Base-by-base conservation (phyloP, 2,329 filamentous ascomycete genomes). In the Monilinia laxa region DNA sequence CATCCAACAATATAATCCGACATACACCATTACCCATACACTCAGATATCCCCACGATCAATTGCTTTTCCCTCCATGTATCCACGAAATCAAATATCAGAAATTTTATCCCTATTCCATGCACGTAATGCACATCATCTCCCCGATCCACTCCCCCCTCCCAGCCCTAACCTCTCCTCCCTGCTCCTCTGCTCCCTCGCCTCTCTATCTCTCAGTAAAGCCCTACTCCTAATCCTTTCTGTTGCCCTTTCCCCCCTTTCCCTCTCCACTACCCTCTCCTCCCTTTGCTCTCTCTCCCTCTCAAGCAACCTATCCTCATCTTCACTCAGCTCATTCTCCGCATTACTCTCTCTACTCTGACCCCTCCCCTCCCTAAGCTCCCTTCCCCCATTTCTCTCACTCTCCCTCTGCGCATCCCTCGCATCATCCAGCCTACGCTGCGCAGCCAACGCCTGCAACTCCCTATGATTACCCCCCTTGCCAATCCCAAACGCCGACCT, bases 121-220 rank as follows among this genome's bases (percentile, higher is more conserved):
- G 4, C n/a, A n/a, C 9, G 18, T 5, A 20, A 4, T n/a, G 18
- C 10, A 20, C 9, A 62, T 62, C 5, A 62, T 38, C 58, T 62
- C 20, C 58, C 58, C 4, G 20, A 38, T 5, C 20, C 45, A 25
- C 20, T 69, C 68, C 66, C 63, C 65, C 70, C 66, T 58, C 67
- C 70, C 55, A 78, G 63, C 7, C 78, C 77, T 40, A 79, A 70
- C 67, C 78, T 75, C 69, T 79, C 78, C 42, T 78, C 77, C 66
- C 77, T 54, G 47, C 49, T 66, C 64, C 45, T 75, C 23, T 74
- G 73, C 68, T 73, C 75, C 54, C 71, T 71, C 62, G 71, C 70
- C 35, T 69, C 68, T 49, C 67, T 70, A 38, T 56, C 70, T 72
- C 38, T 69, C 70, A 51, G 67, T 68, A 57, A 68, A 68, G 35